Percentiles rank a stretch among this genome's conserved stretches.
These are phyloP conservation scores for Hamamelis virginiana DNA, from an alignment of 164 flowering plant species.

Conservation along the genomic window DNA sequence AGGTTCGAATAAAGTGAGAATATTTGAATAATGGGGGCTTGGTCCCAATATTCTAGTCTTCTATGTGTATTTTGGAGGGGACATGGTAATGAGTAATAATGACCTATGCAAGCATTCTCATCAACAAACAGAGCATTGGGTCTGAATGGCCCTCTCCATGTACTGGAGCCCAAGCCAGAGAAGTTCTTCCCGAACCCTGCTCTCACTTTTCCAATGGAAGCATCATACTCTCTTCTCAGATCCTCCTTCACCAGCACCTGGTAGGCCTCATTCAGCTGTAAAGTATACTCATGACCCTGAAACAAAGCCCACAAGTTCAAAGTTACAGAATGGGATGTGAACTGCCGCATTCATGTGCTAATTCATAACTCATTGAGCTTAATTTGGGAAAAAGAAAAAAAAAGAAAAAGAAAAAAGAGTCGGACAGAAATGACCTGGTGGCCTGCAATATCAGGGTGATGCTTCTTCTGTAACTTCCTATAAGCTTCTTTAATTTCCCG, in stretches of 20 bases:
- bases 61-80: no score
- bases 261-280: conserved; percentile 66
- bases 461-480: conserved; percentile 65
- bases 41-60: background rate
- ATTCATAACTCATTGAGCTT: no score
- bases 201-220: conserved; percentile 34
- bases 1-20: no score
- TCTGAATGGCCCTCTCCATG: conserved; percentile 65
- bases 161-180: conserved; percentile 31
- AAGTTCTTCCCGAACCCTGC: conserved; percentile 18
- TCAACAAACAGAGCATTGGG: conserved; percentile 72
- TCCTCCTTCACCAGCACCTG: conserved; percentile 54
- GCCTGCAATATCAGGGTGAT: conserved; percentile 78
- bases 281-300: conserved; percentile 64
- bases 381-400: background rate
- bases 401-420: background rate
- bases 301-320: background rate
- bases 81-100: background rate
- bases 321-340: no score
- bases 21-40: background rate
- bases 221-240: conserved; percentile 59
- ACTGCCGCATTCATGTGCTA: no score
- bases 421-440: conserved; percentile 33
- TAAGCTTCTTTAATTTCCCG: conserved; percentile 64
- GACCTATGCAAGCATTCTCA: conserved; percentile 67